Base-by-base conservation (phyloP, 2,329 filamentous ascomycete species). In the Grosmannia penicillata region DNA sequence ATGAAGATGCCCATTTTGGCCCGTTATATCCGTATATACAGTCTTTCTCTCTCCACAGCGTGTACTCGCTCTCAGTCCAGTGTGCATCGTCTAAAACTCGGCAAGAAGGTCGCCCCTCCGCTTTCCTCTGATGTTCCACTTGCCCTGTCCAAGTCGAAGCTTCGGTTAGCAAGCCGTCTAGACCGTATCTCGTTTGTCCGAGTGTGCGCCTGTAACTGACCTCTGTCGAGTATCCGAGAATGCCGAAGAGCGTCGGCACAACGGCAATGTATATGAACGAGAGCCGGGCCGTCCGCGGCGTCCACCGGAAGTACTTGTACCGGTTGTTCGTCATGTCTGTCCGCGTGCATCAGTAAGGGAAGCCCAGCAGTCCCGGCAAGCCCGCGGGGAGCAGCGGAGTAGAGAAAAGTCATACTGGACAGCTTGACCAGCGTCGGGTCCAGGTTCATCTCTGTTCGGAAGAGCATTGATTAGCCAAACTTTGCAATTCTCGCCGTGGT, bases 251-350 rank as follows among this genome's bases (percentile, higher is more conserved):
- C 29, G 63, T 59, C 8, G 91, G 91, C 31, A 95, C 72, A 38
- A 78, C 63, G 25, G 77, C 63, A 42, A 81, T 71, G 60, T 89
- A 95, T 47, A 79, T 66, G 55, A 95, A 75, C 5, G 79, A 78
- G 53, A 95, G 60, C 63, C 74, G 76, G 23, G 84, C 85, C 33
- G 85, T 93, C 53, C 82, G 72, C 37, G 76, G 72, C 26, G 82
- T 96, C 84, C 85, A 96, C 60, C 85, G 75, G 73, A 96, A 98
- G 73, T 84, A 94, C 64, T 85, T 85, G 73, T 87, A 80, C 48
- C 91, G 81, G 66, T 83, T 85, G 53, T 72, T 67, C 53, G 72
- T 75, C 76, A 95, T 82, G 58, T 81, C 87, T 94, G 53, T 38
- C 29, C 1, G 18, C 11, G 23, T 21, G n/a, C 8, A 30, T 29